These are phyloP conservation scores for Trichoderma hamatum DNA, from an alignment of 2,329 filamentous ascomycete genomes.

Conservation along the genomic window DNA sequence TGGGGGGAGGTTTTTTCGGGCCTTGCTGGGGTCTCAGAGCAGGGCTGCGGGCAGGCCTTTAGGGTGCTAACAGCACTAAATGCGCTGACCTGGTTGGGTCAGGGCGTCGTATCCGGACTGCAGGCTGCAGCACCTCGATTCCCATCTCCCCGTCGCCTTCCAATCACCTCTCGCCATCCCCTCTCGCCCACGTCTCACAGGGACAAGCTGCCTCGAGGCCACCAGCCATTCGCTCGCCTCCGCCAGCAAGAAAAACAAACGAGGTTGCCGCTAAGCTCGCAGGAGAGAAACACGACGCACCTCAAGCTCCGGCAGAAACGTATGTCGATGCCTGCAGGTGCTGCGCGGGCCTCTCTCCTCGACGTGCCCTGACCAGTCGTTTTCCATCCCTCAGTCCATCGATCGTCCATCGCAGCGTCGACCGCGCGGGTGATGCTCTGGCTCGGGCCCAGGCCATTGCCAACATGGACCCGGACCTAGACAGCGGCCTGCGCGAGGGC, in stretches of 20 bases:
- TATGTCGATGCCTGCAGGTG: conserved; percentile 50
- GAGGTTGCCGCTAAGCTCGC: conserved; percentile 8
- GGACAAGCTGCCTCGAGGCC: conserved; percentile 17
- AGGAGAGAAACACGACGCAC: background rate
- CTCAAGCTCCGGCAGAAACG: conserved; percentile 34
- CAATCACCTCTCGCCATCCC: conserved; percentile 28
- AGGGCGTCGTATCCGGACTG: conserved; percentile 27
- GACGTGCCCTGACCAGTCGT: conserved; percentile 44
- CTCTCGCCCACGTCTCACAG: conserved; percentile 27
- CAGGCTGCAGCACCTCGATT: conserved; percentile 25
- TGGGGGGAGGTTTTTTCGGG: background rate
- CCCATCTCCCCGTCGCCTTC: conserved; percentile 25
- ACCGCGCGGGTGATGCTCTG: conserved; percentile 45
- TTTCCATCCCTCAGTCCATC: conserved; percentile 39
- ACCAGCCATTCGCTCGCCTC: background rate
- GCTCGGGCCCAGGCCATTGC: conserved; percentile 42
- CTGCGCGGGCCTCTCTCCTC: conserved; percentile 49
- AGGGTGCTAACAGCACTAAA: background rate
- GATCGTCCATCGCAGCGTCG: conserved; percentile 32
- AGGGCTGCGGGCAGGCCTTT: conserved; percentile 10
- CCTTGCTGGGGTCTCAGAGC: background rate
- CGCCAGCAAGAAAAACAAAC: background rate
- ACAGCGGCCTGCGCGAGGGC: conserved; percentile 37
- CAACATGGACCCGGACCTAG: conserved; percentile 38
- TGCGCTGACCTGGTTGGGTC: conserved; percentile 19